Evolutionary conservation across 176 grass and related monocot species (phyloP).

Genomic region (Phoenix roebelenii): DNA sequence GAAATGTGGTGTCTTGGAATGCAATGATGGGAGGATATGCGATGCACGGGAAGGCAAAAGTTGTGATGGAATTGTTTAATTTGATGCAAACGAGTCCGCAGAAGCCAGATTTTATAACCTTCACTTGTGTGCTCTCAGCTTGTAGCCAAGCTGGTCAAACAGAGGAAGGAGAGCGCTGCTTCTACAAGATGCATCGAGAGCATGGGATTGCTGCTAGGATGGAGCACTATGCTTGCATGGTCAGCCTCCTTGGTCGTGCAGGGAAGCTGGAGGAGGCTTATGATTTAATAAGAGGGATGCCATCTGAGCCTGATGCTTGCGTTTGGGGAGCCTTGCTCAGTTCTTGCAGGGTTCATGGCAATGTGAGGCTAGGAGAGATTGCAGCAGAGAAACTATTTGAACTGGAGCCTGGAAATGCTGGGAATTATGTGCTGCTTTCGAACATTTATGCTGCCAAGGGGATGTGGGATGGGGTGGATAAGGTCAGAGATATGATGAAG

Average conservation of each 20-base stretch:
- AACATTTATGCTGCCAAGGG: conserved; percentile 78
- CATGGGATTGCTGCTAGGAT: conserved; percentile 39
- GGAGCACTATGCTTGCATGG: conserved; percentile 77
- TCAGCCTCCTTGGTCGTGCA: conserved; percentile 53
- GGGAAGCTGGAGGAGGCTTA: conserved; percentile 52
- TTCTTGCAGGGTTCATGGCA: conserved; percentile 50
- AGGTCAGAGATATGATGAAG: conserved; percentile 49
- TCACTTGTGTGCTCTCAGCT: conserved; percentile 54
- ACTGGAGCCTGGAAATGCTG: conserved; percentile 59
- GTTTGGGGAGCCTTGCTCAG: conserved; percentile 67
- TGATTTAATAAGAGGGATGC: conserved; percentile 54
- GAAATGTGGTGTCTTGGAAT: conserved; percentile 70
- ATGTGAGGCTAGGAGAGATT: conserved; percentile 42
- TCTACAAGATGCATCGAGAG: conserved; percentile 38
- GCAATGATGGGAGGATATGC: conserved; percentile 66
- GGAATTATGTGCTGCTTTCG: conserved; percentile 69
- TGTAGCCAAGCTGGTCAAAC: conserved; percentile 51
- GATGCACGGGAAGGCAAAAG: conserved; percentile 53
- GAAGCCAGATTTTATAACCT: conserved; percentile 54
- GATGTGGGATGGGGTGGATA: conserved; percentile 56
- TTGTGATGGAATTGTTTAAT: conserved; percentile 32
- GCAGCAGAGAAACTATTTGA: conserved; percentile 53
- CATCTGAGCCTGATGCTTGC: conserved; percentile 46
- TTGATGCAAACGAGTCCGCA: conserved; percentile 32
- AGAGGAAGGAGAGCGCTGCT: conserved; percentile 35